phyloP scores from a whole-genome alignment of 345 rosid species.

The Eucalyptus rudis region DNA sequence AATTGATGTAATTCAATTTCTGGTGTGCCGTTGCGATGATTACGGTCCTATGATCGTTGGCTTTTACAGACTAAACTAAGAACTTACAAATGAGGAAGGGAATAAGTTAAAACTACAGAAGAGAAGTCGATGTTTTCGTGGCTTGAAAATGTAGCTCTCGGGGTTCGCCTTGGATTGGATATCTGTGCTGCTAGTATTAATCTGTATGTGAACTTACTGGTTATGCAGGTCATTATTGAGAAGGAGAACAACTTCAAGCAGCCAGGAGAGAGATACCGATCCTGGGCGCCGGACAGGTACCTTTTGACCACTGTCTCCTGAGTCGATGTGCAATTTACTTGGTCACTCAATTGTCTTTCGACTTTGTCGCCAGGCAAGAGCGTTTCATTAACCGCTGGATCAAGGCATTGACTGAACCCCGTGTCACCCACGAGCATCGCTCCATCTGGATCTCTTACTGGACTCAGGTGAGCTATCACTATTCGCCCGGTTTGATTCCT shows the following conservation, averaged over 20 bases:
- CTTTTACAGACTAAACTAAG: too few species aligned
- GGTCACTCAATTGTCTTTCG: not conserved
- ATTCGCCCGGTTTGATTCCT: not conserved
- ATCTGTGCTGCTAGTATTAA: not conserved
- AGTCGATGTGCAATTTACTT: not conserved
- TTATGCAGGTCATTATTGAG: slow-evolving; percentile 56
- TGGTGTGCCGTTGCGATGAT: not conserved
- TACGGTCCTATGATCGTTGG: too few species aligned
- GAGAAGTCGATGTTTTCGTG: not conserved
- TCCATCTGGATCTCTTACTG: slow-evolving; percentile 87
- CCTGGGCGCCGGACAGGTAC: slow-evolving; percentile 84
- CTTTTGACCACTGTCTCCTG: not conserved
- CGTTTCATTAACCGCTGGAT: slow-evolving; percentile 64
- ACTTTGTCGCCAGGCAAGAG: slow-evolving; percentile 53
- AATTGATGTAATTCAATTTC: not conserved
- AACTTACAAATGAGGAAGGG: too few species aligned
- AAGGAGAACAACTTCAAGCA: slow-evolving; percentile 95
- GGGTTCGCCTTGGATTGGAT: not conserved
- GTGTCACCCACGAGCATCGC: slow-evolving; percentile 76
- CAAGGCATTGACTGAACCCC: slow-evolving; percentile 67
- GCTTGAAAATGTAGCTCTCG: not conserved
- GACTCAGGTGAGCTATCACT: slow-evolving; percentile 41
- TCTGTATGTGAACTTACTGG: not conserved
- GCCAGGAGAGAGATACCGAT: slow-evolving; percentile 85
- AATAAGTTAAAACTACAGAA: not conserved